phyloP scores from a whole-genome alignment of 257 asterid species.

The Misopates orontium region DNA sequence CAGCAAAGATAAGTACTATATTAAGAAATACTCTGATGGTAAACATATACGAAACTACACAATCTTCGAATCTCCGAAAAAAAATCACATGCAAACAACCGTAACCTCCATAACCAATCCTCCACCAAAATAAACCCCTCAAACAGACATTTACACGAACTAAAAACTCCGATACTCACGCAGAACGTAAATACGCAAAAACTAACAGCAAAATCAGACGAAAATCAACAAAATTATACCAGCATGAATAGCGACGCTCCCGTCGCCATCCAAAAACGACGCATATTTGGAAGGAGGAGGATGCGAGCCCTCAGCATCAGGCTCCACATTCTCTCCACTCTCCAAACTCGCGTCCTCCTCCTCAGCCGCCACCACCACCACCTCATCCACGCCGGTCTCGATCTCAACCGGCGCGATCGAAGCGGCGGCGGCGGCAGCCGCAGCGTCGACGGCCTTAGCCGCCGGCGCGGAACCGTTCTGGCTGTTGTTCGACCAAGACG shows the following conservation, averaged over 20 bases:
- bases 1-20: background rate
- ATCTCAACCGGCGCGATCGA: conserved; percentile 48
- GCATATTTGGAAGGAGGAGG: conserved; percentile 50
- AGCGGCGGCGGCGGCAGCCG: conserved; percentile 38
- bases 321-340: conserved; percentile 47
- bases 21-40: too few species aligned
- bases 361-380: conserved; percentile 46
- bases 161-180: too few species aligned
- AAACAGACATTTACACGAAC: background rate
- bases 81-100: background rate
- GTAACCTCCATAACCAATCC: background rate
- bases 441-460: conserved; percentile 70
- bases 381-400: conserved; percentile 47
- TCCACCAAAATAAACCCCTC: background rate
- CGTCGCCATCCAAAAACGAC: conserved; percentile 72
- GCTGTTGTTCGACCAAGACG: conserved; percentile 91
- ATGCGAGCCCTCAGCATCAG: conserved; percentile 39
- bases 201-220: background rate
- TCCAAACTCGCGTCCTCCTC: conserved; percentile 31
- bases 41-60: background rate
- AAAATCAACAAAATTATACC: conserved; percentile 42
- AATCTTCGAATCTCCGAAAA: background rate
- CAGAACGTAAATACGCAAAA: too few species aligned
- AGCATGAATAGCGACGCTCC: conserved; percentile 90
- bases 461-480: conserved; percentile 43